Percentiles rank a stretch among this genome's conserved stretches.
These are phyloP conservation scores for Fusarium hostae DNA, from an alignment of 2,329 filamentous ascomycete species.

Conservation along the genomic window DNA sequence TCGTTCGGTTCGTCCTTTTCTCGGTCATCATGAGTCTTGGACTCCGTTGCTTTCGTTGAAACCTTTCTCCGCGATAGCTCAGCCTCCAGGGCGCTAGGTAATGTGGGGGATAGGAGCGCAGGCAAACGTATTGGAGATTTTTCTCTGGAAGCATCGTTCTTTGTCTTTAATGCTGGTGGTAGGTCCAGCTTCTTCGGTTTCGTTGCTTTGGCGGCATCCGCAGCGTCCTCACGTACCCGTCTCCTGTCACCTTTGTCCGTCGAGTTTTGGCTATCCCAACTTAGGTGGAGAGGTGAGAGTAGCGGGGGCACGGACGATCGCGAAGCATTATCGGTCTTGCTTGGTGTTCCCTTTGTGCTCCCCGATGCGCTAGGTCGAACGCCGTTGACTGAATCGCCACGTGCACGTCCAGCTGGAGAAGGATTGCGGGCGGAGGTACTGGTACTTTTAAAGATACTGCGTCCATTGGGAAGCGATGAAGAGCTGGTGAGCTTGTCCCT, in stretches of 20 bases:
- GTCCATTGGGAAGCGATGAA: slow-evolving; percentile 53
- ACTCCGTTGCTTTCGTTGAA: slow-evolving; percentile 35
- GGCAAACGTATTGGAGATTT: slow-evolving; percentile 56
- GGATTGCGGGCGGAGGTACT: slow-evolving; percentile 42
- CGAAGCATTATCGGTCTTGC: slow-evolving; percentile 51
- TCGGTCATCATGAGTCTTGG: slow-evolving; percentile 31
- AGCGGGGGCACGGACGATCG: slow-evolving; percentile 61
- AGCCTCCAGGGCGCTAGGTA: slow-evolving; percentile 63
- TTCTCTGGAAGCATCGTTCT: slow-evolving; percentile 51
- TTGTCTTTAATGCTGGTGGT: slow-evolving; percentile 44
- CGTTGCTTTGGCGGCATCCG: slow-evolving; percentile 44
- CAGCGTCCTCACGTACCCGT: slow-evolving; percentile 46
- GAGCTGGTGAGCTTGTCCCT: slow-evolving; percentile 45
- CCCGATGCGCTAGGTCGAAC: slow-evolving; percentile 48
- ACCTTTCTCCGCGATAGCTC: slow-evolving; percentile 49
- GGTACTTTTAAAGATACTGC: slow-evolving; percentile 48
- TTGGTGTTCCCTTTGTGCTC: slow-evolving; percentile 52
- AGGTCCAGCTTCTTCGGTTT: slow-evolving; percentile 48
- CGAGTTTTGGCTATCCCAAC: slow-evolving; percentile 55
- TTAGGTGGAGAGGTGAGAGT: slow-evolving; percentile 63
- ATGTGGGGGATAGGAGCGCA: slow-evolving; percentile 64
- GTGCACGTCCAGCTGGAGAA: slow-evolving; percentile 53
- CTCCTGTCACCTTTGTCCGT: slow-evolving; percentile 48
- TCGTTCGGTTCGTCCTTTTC: slow-evolving; percentile 35
- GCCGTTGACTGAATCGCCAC: slow-evolving; percentile 57